A percentile compares a stretch with the other conserved stretches of the same genome.
phyloP scores from a whole-genome alignment of 2,329 filamentous ascomycete species.

The Metarhizium anisopliae region DNA sequence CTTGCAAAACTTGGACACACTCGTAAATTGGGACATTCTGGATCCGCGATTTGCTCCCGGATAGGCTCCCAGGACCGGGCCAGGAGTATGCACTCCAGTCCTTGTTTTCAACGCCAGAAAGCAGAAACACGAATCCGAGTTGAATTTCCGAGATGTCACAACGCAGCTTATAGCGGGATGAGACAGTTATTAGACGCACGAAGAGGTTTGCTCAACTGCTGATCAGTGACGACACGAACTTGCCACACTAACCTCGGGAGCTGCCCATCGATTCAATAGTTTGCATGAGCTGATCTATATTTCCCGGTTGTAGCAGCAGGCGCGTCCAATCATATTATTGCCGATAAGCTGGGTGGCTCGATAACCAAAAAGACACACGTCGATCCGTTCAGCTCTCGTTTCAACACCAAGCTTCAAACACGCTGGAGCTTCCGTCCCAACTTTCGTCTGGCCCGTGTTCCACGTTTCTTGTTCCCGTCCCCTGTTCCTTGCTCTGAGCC shows the following conservation, averaged over 20 bases:
- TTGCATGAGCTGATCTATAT: background rate
- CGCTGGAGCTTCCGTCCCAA: background rate
- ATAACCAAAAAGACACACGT: background rate
- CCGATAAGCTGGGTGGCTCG: background rate
- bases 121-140: no score
- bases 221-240: background rate
- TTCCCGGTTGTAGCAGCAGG: background rate
- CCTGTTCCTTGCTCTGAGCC: background rate
- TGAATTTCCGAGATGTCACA: no score
- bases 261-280: background rate
- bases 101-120: no score
- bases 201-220: background rate
- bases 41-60: no score
- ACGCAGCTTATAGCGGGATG: no score
- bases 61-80: no score
- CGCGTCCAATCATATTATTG: background rate
- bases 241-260: background rate
- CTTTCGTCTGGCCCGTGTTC: background rate
- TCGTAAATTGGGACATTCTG: no score
- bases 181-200: background rate
- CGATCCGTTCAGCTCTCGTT: background rate
- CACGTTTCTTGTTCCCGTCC: background rate
- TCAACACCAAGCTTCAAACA: background rate
- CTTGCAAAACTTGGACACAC: no score
- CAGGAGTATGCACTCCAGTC: no score